Conservation (phyloP, 139 green algal genomes). For the Chlorella sp. region DNA sequence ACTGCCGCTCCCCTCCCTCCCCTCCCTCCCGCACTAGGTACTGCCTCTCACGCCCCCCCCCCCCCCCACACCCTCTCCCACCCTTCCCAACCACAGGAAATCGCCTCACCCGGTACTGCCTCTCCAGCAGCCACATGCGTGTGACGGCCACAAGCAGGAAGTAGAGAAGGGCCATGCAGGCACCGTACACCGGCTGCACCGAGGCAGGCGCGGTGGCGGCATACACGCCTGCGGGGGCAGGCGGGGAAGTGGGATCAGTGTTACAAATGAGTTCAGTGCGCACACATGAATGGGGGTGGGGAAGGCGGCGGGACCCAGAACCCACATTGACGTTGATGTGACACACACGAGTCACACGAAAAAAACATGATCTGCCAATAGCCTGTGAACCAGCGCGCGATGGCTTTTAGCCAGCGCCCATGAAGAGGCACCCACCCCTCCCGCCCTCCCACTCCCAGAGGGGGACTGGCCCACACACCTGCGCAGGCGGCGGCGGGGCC, state of each 20-base stretch:
- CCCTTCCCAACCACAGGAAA: too few relatives aligned
- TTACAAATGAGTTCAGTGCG: too few relatives aligned
- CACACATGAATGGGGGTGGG: too few relatives aligned
- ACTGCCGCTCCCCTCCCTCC: too few relatives aligned
- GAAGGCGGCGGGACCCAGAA: background rate
- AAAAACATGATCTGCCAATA: too few relatives aligned
- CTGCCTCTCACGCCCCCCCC: too few relatives aligned
- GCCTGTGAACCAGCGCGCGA: background rate
- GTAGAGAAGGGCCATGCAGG: conserved; percentile 45
- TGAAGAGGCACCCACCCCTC: background rate
- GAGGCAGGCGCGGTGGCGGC: conserved; percentile 37
- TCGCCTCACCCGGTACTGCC: conserved; percentile 54
- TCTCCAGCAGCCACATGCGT: conserved; percentile 51
- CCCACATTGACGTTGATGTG: too few relatives aligned
- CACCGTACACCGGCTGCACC: conserved; percentile 42
- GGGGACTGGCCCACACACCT: background rate
- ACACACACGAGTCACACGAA: too few relatives aligned
- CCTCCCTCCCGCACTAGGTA: too few relatives aligned
- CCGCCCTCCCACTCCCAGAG: background rate
- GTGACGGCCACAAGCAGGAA: conserved; percentile 29
- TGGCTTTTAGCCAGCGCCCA: too few relatives aligned
- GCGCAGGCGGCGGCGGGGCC: conserved; percentile 1
- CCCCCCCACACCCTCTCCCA: too few relatives aligned
- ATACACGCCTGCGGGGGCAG: conserved; percentile 37
- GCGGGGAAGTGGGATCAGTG: too few relatives aligned